These are phyloP conservation scores for Phaffia australis DNA, from an alignment of 768 basidiomycete species.

Conservation along the genomic window DNA sequence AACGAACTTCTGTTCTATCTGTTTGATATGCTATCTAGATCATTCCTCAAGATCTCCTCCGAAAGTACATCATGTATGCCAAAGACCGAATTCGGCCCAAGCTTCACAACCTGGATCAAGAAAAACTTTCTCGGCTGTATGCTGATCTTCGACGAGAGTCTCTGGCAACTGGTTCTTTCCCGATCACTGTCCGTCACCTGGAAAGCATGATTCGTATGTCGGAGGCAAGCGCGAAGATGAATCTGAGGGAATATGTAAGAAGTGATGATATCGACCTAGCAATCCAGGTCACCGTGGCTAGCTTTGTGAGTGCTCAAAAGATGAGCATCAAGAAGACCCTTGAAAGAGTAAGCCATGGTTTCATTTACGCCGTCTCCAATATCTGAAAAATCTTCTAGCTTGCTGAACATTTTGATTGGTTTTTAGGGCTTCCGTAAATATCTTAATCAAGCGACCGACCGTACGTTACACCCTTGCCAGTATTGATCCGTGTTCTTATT, in stretches of 20 bases:
- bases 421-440: constrained; percentile 90
- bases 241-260: constrained; percentile 87
- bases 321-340: constrained; percentile 96
- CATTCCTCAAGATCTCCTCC: constrained; percentile 88
- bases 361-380: background rate
- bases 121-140: constrained; percentile 87
- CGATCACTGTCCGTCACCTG: constrained; percentile 92
- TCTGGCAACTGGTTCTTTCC: constrained; percentile 93
- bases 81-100: constrained; percentile 86
- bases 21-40: constrained; percentile 46
- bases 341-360: constrained; percentile 58
- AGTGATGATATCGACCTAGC: constrained; percentile 94
- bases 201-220: constrained; percentile 99
- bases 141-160: constrained; percentile 93
- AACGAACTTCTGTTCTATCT: background rate
- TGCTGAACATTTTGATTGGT: background rate
- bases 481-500: background rate
- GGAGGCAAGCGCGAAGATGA: constrained; percentile 98
- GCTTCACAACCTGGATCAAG: constrained; percentile 86
- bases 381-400: background rate
- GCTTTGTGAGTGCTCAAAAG: constrained; percentile 94
- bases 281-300: constrained; percentile 86
- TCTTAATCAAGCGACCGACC: constrained; percentile 85
- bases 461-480: background rate
- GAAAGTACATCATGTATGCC: constrained; percentile 99